Evolutionary conservation across 1,139 yeast species (phyloP), one percentile per base, ranked within the genome.

Genomic region (Geotrichum cucujoidarum): DNA sequence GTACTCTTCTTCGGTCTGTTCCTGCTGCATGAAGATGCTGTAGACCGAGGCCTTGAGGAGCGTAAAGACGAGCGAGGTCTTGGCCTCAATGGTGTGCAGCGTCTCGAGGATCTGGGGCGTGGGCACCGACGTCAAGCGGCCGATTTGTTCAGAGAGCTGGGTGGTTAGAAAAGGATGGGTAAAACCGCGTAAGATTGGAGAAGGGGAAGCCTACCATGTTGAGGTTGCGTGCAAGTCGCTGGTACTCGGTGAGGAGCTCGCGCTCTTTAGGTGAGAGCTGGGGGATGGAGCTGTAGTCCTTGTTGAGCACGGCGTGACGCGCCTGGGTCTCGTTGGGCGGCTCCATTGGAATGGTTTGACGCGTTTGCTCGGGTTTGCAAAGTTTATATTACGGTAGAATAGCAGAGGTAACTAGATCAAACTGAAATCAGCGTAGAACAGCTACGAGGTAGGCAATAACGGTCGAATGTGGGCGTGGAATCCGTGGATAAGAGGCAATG

Each of bases 21-120:
- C 74, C 51, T 71, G 72, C 55, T 71, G 75, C 46, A 68, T 58
- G 53, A 74, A 73, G 45, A 77, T 67, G 41, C 77, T 72, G 59
- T 78, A 78, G 4, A 80, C 82, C 0, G 83, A 78, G 1, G 82
- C 78, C 53, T 76, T 76, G 62, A 80, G 74, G 40, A 77, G 67
- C 3, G 83, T 79, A 53, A 76, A 75, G n/a, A 79, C 80, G 51
- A 78, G 65, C 0, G 80, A 80, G 27, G 77, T 67, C 53, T 78
- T 77, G 58, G 75, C 70, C 59, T 79, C 84, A 51, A 79, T 64
- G 25, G 68, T 69, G 27, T 82, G 68, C 54, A 78, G 60, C 48
- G 75, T 74, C 34, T 73, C 77, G 31, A 76, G 63, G 39, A 78
- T 64, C 41, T 69, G 69, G 33, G 68, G 60, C 3, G 67, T 62